Evolutionary conservation across 169 alveolate species (phyloP), one percentile per base, ranked within the genome.

Genomic region (Cryptosporidium tyzzeri): DNA sequence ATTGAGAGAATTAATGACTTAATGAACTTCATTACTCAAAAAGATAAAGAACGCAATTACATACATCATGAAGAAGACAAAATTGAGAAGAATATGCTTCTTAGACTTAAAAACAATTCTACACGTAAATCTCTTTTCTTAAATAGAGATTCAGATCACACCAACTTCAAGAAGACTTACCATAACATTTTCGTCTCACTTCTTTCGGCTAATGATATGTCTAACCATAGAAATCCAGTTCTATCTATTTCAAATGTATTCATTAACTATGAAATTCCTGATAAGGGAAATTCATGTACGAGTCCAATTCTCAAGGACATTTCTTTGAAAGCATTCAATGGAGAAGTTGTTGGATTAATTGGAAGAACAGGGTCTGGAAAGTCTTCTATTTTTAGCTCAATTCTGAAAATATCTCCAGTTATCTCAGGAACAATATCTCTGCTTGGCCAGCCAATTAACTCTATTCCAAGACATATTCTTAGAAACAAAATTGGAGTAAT

Each of bases 311-410:
- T 73, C 23, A 73, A 41, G 58, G 35, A 73, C 8, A 73, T 73
- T n/a, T 73, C 86, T 58, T 23, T 80, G n/a, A 62, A 62, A 12
- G 89, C 75, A n/a, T 59, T 23, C 53, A 65, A 39, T 44, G 96
- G 96, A 21, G 96, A 96, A 84, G 85, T 95, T 39, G 80, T 94
- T 2, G 95, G 95, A 16, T 85, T 96, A 23, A 91, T 96, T 87
- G 98, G 98, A 6, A 92, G 96, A 37, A 86, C 95, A 45, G 98
- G 98, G 23, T 84, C 95, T 61, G 97, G 97, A 6, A 95, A 95
- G 84, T 91, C 96, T n/a, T 89, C 96, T 16, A 70, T 95, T 41
- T 86, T 95, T 71, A 94, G 92, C 71, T 70, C 93, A 1, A 80
- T 80, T 26, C 1, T 80, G 26, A 80, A 80, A 18, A 80, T 80